These are phyloP conservation scores for Dioscorea cayenensis DNA, from an alignment of 116 monocot species.

Conservation along the genomic window DNA sequence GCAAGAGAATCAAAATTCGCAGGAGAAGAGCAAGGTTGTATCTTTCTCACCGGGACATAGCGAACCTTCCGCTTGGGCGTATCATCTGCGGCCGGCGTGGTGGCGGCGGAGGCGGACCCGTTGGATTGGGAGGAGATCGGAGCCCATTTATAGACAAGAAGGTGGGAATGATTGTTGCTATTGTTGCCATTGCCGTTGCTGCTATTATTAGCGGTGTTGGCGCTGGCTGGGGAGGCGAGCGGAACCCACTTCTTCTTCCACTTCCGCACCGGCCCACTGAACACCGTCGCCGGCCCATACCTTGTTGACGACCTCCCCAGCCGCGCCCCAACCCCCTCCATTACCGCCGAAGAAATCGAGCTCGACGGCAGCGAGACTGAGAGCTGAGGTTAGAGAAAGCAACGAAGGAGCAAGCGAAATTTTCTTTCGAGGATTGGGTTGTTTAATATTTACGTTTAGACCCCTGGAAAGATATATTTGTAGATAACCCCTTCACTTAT, in stretches of 20 bases:
- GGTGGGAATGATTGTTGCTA: slow-evolving; percentile 31
- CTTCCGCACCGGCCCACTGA: slow-evolving; percentile 54
- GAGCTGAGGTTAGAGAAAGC: neutral
- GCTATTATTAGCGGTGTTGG: slow-evolving; percentile 5
- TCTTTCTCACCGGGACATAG: slow-evolving; percentile 56
- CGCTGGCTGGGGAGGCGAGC: slow-evolving; percentile 32
- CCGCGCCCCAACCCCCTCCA: slow-evolving; percentile 88
- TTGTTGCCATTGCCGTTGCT: slow-evolving; percentile 7
- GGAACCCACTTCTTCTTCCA: slow-evolving; percentile 87
- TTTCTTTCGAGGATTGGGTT: no score
- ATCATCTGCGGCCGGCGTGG: slow-evolving; percentile 24
- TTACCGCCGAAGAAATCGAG: slow-evolving; percentile 2
- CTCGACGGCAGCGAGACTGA: neutral
- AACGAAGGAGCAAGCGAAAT: no score
- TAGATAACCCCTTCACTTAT: no score
- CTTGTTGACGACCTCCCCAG: slow-evolving; percentile 88
- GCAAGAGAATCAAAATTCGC: neutral
- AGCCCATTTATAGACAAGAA: slow-evolving; percentile 85
- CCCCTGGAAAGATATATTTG: no score
- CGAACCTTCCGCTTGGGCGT: slow-evolving; percentile 54
- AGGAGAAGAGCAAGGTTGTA: neutral
- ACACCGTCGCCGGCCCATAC: slow-evolving; percentile 69
- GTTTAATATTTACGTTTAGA: no score
- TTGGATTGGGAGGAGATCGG: slow-evolving; percentile 21
- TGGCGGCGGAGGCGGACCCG: neutral